A percentile compares a stretch with the other conserved stretches of the same genome.
These are phyloP conservation scores for Euphorbia peplus DNA, from an alignment of 345 rosid species.

Conservation along the genomic window DNA sequence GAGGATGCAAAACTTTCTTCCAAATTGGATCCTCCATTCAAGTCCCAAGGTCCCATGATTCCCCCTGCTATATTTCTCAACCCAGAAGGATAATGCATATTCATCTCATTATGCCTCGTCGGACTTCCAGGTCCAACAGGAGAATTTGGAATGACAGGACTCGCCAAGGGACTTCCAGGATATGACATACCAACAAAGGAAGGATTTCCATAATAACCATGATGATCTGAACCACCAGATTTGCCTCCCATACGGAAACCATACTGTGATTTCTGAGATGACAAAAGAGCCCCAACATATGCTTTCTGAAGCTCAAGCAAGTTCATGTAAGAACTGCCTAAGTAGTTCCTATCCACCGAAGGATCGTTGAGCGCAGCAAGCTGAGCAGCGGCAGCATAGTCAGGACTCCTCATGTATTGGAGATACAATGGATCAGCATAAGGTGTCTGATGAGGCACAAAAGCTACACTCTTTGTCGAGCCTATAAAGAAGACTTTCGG, in stretches of 20 bases:
- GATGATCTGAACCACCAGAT: slow-evolving; percentile 40
- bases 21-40: slow-evolving; percentile 39
- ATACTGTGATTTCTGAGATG: slow-evolving; percentile 50
- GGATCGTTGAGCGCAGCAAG: slow-evolving; percentile 46
- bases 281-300: slow-evolving; percentile 40
- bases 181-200: slow-evolving; percentile 51
- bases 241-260: slow-evolving; percentile 39
- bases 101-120: slow-evolving; percentile 41
- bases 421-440: slow-evolving; percentile 41
- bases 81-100: slow-evolving; percentile 48
- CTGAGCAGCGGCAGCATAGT: slow-evolving; percentile 49
- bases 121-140: slow-evolving; percentile 49
- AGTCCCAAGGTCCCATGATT: slow-evolving; percentile 53
- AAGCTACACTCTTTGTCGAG: too few relatives aligned
- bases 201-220: slow-evolving; percentile 48
- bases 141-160: slow-evolving; percentile 45
- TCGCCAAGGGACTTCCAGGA: slow-evolving; percentile 44
- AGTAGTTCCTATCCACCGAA: slow-evolving; percentile 36
- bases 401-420: slow-evolving; percentile 47
- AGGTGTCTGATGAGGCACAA: slow-evolving; percentile 42
- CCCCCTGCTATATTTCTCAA: slow-evolving; percentile 46
- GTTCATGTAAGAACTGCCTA: slow-evolving; percentile 52
- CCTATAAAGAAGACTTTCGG: too few relatives aligned
- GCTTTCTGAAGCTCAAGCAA: slow-evolving; percentile 53
- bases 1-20: slow-evolving; percentile 53